Evolutionary conservation across 805 yeast species (phyloP).

Genomic region (Cyberlindnera amylophila): DNA sequence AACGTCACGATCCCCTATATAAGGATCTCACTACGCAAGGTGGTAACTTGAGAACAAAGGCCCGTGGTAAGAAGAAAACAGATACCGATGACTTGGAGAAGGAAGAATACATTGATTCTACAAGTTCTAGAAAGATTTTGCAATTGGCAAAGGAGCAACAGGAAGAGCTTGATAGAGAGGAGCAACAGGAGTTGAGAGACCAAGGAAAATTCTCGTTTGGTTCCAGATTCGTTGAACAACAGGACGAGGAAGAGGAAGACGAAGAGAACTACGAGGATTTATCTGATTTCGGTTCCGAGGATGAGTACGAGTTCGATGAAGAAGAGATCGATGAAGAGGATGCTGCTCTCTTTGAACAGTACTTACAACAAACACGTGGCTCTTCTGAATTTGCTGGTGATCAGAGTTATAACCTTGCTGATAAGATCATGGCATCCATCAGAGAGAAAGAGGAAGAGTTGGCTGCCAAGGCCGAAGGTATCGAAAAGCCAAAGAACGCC

Average conservation of each 20-base stretch:
- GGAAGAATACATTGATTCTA: slow-evolving; percentile 73
- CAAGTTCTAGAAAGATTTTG: slow-evolving; percentile 77
- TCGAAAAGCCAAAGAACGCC: slow-evolving; percentile 53
- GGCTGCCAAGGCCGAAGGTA: slow-evolving; percentile 27
- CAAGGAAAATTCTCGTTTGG: slow-evolving; percentile 28
- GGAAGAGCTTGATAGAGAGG: slow-evolving; percentile 79
- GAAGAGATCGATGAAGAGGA: slow-evolving; percentile 76
- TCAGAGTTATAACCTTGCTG: slow-evolving; percentile 72
- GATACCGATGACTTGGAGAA: slow-evolving; percentile 39
- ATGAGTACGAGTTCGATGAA: slow-evolving; percentile 55
- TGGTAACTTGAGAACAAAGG: slow-evolving; percentile 57
- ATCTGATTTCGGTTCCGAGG: slow-evolving; percentile 46
- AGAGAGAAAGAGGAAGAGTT: slow-evolving; percentile 60
- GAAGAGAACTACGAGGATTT: slow-evolving; percentile 38
- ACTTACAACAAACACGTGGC: slow-evolving; percentile 44
- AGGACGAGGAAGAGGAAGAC: slow-evolving; percentile 34
- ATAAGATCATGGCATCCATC: slow-evolving; percentile 87
- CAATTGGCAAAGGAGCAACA: slow-evolving; percentile 91
- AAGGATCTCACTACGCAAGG: slow-evolving; percentile 72
- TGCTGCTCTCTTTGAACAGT: slow-evolving; percentile 77
- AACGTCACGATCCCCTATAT: slow-evolving; percentile 77
- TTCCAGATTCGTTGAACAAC: slow-evolving; percentile 41
- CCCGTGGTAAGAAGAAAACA: slow-evolving; percentile 35
- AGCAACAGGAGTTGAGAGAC: slow-evolving; percentile 32
- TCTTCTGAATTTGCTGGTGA: slow-evolving; percentile 31